These are phyloP conservation scores for Gastrolobium bilobum DNA, from an alignment of 306 rosid genomes.

Conservation along the genomic window DNA sequence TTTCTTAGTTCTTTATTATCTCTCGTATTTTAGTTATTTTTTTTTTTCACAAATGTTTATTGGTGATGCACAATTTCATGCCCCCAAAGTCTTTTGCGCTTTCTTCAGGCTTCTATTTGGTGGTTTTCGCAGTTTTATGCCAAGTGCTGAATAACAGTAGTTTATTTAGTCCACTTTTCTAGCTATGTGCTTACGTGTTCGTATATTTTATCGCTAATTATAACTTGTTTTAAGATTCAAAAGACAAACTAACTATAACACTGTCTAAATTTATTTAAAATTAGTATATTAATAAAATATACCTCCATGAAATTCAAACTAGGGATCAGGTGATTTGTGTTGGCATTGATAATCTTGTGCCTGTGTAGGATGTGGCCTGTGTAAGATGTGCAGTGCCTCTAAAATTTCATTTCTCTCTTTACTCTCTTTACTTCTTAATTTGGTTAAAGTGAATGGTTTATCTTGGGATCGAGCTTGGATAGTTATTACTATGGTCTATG, in stretches of 20 bases:
- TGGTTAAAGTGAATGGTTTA: constrained; percentile 11
- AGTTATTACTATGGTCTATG: neutral
- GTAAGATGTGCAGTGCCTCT: neutral
- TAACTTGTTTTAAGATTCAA: constrained; percentile 14
- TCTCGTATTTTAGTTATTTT: constrained; percentile 6
- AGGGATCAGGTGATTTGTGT: neutral
- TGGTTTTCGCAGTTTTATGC: constrained; percentile 15
- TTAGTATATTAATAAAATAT: neutral
- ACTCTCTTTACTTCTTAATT: neutral
- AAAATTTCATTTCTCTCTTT: neutral
- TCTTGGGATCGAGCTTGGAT: constrained; percentile 6
- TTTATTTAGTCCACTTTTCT: neutral
- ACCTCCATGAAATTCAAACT: neutral
- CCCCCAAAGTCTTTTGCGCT: constrained; percentile 8
- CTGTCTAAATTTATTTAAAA: neutral
- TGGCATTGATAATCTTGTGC: neutral
- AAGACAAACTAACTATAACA: neutral
- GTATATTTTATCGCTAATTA: neutral
- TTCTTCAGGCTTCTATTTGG: neutral
- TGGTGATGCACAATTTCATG: neutral
- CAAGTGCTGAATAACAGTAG: neutral
- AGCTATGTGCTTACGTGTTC: neutral
- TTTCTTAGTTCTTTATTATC: constrained; percentile 6
- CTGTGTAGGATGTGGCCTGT: neutral
- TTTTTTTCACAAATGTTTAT: constrained; percentile 6